Evolutionary conservation across 176 grass and related monocot genomes (phyloP).

Genomic region (Zizania latifolia): DNA sequence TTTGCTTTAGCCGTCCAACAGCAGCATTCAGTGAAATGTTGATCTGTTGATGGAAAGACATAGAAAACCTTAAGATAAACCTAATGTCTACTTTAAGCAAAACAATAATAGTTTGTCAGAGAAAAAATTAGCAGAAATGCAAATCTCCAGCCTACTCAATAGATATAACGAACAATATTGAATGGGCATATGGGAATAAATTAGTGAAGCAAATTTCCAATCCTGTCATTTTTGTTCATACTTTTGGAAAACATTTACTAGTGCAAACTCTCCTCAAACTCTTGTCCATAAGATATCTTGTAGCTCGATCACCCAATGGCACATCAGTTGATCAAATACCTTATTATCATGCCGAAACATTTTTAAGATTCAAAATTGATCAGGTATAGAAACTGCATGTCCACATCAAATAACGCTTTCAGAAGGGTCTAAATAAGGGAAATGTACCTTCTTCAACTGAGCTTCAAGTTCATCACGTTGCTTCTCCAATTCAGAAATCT

Average conservation of each 20-base stretch:
- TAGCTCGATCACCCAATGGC: not conserved
- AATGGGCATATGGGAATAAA: not conserved
- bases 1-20: conserved; percentile 65
- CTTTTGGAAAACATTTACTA: not conserved
- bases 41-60: conserved; percentile 44
- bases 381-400: not conserved
- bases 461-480: conserved; percentile 93
- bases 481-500: conserved; percentile 86
- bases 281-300: not conserved
- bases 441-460: conserved; percentile 80
- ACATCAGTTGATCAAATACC: conserved; percentile 8
- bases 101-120: not conserved
- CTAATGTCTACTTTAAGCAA: not conserved
- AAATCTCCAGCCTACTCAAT: not conserved
- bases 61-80: conserved; percentile 10
- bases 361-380: not conserved
- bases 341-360: not conserved
- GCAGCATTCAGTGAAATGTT: conserved; percentile 73
- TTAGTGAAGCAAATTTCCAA: not conserved
- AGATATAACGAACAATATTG: not conserved
- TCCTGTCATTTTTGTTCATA: not conserved
- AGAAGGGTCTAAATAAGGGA: conserved; percentile 1
- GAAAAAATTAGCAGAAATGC: not conserved
- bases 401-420: conserved; percentile 12
- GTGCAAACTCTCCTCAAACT: too few relatives aligned